Percentiles rank a stretch among this genome's conserved stretches.
These are phyloP conservation scores for Saccharomyces hybrid DNA, from an alignment of 1,139 yeast genomes.

Conservation along the genomic window DNA sequence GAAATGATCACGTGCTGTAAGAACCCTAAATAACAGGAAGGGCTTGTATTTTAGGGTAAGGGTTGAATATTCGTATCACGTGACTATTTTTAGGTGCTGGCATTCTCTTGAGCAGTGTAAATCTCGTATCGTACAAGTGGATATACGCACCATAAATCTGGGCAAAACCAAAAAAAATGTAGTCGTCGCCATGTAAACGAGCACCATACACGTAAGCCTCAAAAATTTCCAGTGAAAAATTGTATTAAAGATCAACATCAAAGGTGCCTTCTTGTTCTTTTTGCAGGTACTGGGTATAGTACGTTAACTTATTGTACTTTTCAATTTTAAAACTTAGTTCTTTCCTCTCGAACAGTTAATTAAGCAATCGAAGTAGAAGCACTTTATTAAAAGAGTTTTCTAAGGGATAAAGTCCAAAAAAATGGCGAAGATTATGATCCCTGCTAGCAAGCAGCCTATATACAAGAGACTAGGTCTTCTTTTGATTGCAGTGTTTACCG, in stretches of 20 bases:
- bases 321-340: neutral
- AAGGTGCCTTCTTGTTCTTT: neutral
- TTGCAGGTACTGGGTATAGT: neutral
- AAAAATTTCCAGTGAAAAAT: neutral
- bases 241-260: neutral
- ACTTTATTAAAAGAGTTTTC: neutral
- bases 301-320: neutral
- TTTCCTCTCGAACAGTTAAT: neutral
- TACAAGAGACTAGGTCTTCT: slow-evolving; percentile 10
- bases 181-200: neutral
- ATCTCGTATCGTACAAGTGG: neutral
- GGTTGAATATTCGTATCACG: neutral
- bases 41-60: too few relatives aligned
- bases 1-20: neutral
- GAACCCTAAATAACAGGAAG: neutral
- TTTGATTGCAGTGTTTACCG: slow-evolving; percentile 5
- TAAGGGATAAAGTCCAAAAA: neutral
- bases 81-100: neutral
- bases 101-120: neutral
- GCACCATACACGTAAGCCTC: neutral
- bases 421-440: slow-evolving; percentile 6
- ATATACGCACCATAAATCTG: neutral
- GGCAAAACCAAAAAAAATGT: neutral
- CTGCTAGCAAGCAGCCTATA: slow-evolving; percentile 7
- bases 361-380: neutral